phyloP scores from a whole-genome alignment of 805 yeast genomes.

The Yamadazyma olivae region DNA sequence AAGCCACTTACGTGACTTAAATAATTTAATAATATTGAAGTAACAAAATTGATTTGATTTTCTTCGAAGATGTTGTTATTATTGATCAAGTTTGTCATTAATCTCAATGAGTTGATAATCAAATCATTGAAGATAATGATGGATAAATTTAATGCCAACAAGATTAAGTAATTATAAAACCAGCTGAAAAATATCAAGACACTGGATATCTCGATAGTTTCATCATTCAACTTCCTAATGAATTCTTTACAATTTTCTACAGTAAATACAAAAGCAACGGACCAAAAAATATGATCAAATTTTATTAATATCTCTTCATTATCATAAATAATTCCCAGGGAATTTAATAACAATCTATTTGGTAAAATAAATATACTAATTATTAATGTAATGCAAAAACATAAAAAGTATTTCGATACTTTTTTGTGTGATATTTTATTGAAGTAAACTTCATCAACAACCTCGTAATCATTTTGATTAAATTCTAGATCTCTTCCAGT shows the following conservation, averaged over 20 bases:
- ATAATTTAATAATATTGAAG: conserved; percentile 16
- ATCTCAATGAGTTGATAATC: conserved; percentile 15
- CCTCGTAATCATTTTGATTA: not conserved
- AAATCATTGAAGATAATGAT: conserved; percentile 19
- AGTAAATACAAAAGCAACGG: conserved; percentile 15
- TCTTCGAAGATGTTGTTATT: conserved; percentile 4
- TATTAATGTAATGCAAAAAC: not conserved
- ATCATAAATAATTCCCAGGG: conserved; percentile 16
- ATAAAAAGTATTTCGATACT: not conserved
- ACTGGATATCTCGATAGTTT: not conserved
- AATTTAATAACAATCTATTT: conserved; percentile 15
- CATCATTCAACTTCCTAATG: conserved; percentile 1
- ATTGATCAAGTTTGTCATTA: conserved; percentile 1
- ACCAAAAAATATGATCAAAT: conserved; percentile 23
- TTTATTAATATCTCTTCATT: conserved; percentile 12
- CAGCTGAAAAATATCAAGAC: conserved; percentile 19
- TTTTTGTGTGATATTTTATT: not conserved
- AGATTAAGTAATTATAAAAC: conserved; percentile 19
- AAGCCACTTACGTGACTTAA: conserved; percentile 9
- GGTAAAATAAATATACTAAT: conserved; percentile 9
- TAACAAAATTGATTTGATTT: conserved; percentile 13
- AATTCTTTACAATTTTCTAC: conserved; percentile 12
- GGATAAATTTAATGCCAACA: conserved; percentile 10
- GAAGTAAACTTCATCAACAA: not conserved
- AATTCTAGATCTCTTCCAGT: not conserved